Evolutionary conservation across 306 rosid genomes (phyloP), one percentile per base, ranked within the genome.

Genomic region (Fragaria nilgerrensis): DNA sequence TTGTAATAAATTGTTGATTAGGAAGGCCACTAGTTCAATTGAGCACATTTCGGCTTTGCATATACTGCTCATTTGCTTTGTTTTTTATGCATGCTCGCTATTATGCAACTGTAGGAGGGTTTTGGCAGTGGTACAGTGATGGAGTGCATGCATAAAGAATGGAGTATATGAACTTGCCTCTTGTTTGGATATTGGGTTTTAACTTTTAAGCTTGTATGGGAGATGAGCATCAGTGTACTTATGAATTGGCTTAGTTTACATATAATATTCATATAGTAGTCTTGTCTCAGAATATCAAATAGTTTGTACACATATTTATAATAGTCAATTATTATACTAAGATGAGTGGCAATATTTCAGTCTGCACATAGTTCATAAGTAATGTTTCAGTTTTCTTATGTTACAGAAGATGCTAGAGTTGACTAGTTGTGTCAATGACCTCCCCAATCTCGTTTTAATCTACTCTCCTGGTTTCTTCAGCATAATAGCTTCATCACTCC

Each of bases 401-500:
- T 27, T 27, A 27, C 29, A 27, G 1, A 27, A 27, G 29, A 27
- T 27, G 29, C 29, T 27, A 27, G 29, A 27, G 29, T 27, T 27
- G 29, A 27, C 29, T 27, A 27, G 29, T 27, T 27, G 29, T 27
- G 29, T 27, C 29, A 27, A 27, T 27, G 29, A 27, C 29, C 29
- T 27, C 29, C 29, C 29, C 29, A 27, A 27, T 27, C 29, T 27
- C 1, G 29, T 27, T 27, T 27, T 27, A 27, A 86, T 92, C 7
- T 92, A 95, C 90, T 90, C 97, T 3, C 97, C 99, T 0, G 99
- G 99, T 27, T 92, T 23, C 90, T 92, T 95, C 92, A 86, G 72
- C 88, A 78, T 94, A 84, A 90, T 97, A 79, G 97, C 99, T 73
- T 96, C 82, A 13, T 96, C 96, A 0, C 91, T 92, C 74, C 29